Base-by-base conservation (phyloP, 139 green algal genomes). In the Deuterostichococcus epilithicus region DNA sequence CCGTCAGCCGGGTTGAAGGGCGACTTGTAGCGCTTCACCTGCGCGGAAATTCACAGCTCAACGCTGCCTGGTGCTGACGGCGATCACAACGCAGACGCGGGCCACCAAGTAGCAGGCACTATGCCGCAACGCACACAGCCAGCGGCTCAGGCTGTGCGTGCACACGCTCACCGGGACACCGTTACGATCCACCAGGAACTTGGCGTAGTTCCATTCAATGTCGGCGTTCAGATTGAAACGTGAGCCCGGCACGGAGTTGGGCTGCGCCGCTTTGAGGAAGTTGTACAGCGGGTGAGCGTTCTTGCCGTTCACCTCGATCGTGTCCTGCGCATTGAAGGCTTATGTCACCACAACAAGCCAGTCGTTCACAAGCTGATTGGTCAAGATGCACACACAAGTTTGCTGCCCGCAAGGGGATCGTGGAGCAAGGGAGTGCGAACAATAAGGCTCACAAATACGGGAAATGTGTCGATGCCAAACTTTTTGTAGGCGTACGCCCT, bases 11-110 rank as follows among this genome's bases (percentile, higher is more conserved):
- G 93, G 79, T 96, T 88, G 60, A 92, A 93, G 0, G 32, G 77
- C 10, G 92, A 83, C 82, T 91, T 92, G 82, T 91, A 97, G n/a
- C 93, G 82, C 82, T 90, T 88, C 45, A 95, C n/a, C n/a, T n/a
- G n/a, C n/a, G n/a, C n/a, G n/a, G n/a, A n/a, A n/a, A n/a, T n/a
- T n/a, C n/a, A n/a, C n/a, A n/a, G n/a, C n/a, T n/a, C n/a, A n/a
- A n/a, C n/a, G n/a, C n/a, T n/a, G n/a, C n/a, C n/a, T n/a, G n/a
- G n/a, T n/a, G n/a, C n/a, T n/a, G n/a, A n/a, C n/a, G n/a, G n/a
- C n/a, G n/a, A n/a, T n/a, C n/a, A n/a, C n/a, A n/a, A n/a, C n/a
- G n/a, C n/a, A n/a, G n/a, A n/a, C n/a, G n/a, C n/a, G n/a, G n/a
- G n/a, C n/a, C n/a, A n/a, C n/a, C n/a, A n/a, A n/a, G n/a, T n/a